Evolutionary conservation across 2,329 filamentous ascomycete genomes (phyloP).

Genomic region (Phialocephala sp.): DNA sequence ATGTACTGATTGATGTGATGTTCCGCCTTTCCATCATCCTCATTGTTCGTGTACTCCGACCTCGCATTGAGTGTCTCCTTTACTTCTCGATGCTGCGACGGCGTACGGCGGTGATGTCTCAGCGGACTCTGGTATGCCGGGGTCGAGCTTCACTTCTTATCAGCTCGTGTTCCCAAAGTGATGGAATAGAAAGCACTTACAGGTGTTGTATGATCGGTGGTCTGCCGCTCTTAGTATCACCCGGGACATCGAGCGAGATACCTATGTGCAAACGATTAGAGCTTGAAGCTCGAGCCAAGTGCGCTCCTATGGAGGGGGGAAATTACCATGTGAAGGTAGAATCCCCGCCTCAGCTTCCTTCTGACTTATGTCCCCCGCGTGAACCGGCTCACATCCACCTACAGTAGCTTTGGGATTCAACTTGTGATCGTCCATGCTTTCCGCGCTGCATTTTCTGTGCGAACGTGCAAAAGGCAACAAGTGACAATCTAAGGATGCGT

Average conservation of each 20-base stretch:
- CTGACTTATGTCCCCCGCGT: constrained; percentile 34
- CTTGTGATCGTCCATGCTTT: neutral
- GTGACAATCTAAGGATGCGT: constrained; percentile 13
- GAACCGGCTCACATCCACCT: constrained; percentile 23
- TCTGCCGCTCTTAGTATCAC: constrained; percentile 44
- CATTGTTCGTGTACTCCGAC: constrained; percentile 84
- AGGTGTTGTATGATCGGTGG: constrained; percentile 45
- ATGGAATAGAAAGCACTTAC: constrained; percentile 30
- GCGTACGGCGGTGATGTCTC: constrained; percentile 66
- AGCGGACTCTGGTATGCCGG: constrained; percentile 59
- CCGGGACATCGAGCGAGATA: constrained; percentile 50
- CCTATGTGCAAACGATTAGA: constrained; percentile 26
- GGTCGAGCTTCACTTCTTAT: constrained; percentile 47
- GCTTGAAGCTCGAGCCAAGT: constrained; percentile 12
- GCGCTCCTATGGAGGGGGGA: constrained; percentile 26
- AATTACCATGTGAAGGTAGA: constrained; percentile 52
- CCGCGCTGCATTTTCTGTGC: constrained; percentile 13
- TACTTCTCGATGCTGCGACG: constrained; percentile 64
- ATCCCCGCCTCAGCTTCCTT: constrained; percentile 46
- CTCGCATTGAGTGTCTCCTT: constrained; percentile 93
- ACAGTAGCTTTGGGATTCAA: constrained; percentile 10
- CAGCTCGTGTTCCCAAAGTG: neutral
- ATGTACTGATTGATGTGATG: constrained; percentile 94
- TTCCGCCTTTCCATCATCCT: constrained; percentile 79
- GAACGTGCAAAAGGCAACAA: neutral